Percentiles rank a stretch among this genome's conserved stretches.
phyloP scores from a whole-genome alignment of 768 basidiomycete species.

The Tricholoma furcatifolium region DNA sequence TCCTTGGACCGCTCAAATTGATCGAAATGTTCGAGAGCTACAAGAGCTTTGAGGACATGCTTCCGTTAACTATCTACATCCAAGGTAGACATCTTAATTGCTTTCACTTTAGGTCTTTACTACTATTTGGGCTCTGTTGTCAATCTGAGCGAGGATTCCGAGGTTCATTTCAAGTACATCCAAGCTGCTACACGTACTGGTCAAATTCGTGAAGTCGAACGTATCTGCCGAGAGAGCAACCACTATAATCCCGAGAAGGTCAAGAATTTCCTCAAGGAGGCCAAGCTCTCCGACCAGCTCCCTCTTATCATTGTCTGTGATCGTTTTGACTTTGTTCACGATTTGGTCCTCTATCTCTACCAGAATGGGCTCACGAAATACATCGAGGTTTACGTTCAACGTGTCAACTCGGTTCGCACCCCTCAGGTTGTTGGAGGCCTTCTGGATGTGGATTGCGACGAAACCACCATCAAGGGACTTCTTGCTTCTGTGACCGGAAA shows the following conservation, averaged over 20 bases:
- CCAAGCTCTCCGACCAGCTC: conserved; percentile 93
- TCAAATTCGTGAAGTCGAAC: conserved; percentile 98
- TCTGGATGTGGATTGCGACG: conserved; percentile 97
- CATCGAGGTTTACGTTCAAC: conserved; percentile 99
- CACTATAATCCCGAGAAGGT: conserved; percentile 99
- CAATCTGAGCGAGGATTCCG: conserved; percentile 92
- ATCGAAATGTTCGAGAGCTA: conserved; percentile 98
- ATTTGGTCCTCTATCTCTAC: conserved; percentile 96
- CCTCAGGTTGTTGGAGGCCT: conserved; percentile 97
- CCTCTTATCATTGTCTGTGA: conserved; percentile 99
- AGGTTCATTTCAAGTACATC: conserved; percentile 99
- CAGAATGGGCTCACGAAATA: conserved; percentile 96
- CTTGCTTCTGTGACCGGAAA: conserved; percentile 92
- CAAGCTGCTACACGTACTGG: conserved; percentile 98
- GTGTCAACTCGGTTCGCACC: conserved; percentile 95
- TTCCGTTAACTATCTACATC: not conserved
- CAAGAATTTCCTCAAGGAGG: conserved; percentile 99
- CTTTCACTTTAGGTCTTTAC: conserved; percentile 66
- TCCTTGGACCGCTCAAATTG: conserved; percentile 93
- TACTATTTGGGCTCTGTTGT: conserved; percentile 98
- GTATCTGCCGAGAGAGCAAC: conserved; percentile 97
- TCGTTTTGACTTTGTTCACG: conserved; percentile 99
- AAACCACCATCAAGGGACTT: conserved; percentile 91
- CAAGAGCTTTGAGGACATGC: conserved; percentile 91
- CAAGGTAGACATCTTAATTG: not conserved